A percentile compares a stretch with the other conserved stretches of the same genome.
phyloP scores from a whole-genome alignment of 2,329 filamentous ascomycete genomes.

The Colletotrichum sp. region DNA sequence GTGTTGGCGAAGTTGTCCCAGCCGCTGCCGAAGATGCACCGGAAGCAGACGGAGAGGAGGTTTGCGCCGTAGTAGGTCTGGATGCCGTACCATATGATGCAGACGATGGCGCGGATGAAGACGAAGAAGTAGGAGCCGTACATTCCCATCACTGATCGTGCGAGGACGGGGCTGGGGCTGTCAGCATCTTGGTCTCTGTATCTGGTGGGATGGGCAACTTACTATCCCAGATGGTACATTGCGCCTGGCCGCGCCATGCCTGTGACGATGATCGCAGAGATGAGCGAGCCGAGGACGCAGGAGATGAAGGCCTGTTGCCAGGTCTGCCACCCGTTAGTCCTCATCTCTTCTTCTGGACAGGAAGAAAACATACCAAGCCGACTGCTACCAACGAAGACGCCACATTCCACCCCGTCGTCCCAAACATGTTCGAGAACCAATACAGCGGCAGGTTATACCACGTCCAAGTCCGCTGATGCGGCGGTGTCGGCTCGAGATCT shows the following conservation, averaged over 20 bases:
- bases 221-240: constrained; percentile 32
- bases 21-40: constrained; percentile 36
- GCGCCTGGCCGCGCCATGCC: constrained; percentile 30
- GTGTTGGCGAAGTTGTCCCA: constrained; percentile 37
- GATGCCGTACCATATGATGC: constrained; percentile 34
- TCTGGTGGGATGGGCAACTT: neutral
- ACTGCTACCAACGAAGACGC: constrained; percentile 30
- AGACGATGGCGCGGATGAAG: constrained; percentile 35
- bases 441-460: constrained; percentile 32
- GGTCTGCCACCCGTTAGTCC: constrained; percentile 12
- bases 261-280: constrained; percentile 28
- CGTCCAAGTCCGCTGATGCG: constrained; percentile 31
- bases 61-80: constrained; percentile 29
- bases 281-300: constrained; percentile 27
- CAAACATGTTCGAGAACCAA: constrained; percentile 33
- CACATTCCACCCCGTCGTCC: constrained; percentile 32
- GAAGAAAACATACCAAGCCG: constrained; percentile 24
- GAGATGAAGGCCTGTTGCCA: constrained; percentile 33
- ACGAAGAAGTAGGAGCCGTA: constrained; percentile 48
- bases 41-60: constrained; percentile 27
- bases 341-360: neutral
- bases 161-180: constrained; percentile 34
- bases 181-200: neutral
- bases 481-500: constrained; percentile 33
- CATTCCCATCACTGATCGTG: constrained; percentile 43